Evolutionary conservation across 2,329 filamentous ascomycete genomes (phyloP).

Genomic region (Fusarium floridanum): DNA sequence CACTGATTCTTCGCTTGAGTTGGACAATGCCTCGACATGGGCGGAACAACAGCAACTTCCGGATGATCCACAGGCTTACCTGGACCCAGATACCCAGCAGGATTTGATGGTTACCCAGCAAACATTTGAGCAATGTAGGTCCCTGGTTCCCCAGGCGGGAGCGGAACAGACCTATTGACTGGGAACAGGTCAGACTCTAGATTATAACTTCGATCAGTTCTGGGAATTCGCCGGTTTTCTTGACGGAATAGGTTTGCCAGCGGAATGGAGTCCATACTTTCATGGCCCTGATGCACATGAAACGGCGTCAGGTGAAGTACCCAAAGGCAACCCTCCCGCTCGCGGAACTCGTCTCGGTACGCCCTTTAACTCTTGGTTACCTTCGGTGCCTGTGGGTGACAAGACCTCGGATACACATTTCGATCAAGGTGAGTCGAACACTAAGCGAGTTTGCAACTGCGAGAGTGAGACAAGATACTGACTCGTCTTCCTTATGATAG

Average conservation of each 20-base stretch:
- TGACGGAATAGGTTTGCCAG: conserved; percentile 53
- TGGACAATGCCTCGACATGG: conserved; percentile 16
- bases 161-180: background rate
- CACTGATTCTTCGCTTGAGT: conserved; percentile 5
- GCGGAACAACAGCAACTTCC: background rate
- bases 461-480: conserved; percentile 4
- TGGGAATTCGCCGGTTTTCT: conserved; percentile 55
- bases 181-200: background rate
- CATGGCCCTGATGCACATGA: conserved; percentile 38
- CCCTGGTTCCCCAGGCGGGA: too few relatives aligned
- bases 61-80: background rate
- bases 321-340: background rate
- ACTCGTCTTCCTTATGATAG: conserved; percentile 14
- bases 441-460: too few relatives aligned
- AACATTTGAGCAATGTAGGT: background rate
- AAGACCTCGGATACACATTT: conserved; percentile 36
- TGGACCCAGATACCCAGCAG: background rate
- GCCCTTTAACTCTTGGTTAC: conserved; percentile 55
- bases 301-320: conserved; percentile 10
- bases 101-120: background rate
- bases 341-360: conserved; percentile 45
- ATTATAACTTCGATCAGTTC: conserved; percentile 50
- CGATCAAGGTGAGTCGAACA: conserved; percentile 3
- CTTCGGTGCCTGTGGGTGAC: conserved; percentile 51
- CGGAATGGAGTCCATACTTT: conserved; percentile 56